Conservation (phyloP, 495 filamentous ascomycete species). For the Cercophora samala region DNA sequence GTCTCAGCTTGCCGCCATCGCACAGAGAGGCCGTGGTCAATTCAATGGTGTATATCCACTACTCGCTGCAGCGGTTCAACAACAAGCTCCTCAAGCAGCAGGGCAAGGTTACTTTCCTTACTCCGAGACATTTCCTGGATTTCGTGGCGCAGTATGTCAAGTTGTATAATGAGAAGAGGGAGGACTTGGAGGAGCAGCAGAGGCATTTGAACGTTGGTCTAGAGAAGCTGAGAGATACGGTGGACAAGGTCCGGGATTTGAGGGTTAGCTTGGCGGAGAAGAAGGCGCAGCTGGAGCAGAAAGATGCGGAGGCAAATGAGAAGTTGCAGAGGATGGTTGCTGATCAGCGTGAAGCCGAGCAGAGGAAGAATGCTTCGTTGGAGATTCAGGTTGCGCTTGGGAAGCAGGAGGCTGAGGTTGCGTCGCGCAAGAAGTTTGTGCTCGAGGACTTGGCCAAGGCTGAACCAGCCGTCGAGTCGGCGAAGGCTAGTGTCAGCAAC, state of each 20-base stretch:
- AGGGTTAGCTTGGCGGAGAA: slow-evolving; percentile 87
- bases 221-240: slow-evolving; percentile 95
- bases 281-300: slow-evolving; percentile 86
- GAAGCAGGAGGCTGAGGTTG: slow-evolving; percentile 86
- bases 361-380: slow-evolving; percentile 78
- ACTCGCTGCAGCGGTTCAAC: slow-evolving; percentile 89
- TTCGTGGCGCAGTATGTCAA: slow-evolving; percentile 98
- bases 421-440: slow-evolving; percentile 77
- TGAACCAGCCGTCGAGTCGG: slow-evolving; percentile 89
- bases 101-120: slow-evolving; percentile 84
- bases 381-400: slow-evolving; percentile 85
- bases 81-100: slow-evolving; percentile 85
- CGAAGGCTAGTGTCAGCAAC: slow-evolving; percentile 91
- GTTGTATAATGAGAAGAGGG: slow-evolving; percentile 95
- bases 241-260: slow-evolving; percentile 94
- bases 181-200: slow-evolving; percentile 97
- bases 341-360: slow-evolving; percentile 93
- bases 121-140: slow-evolving; percentile 93
- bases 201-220: slow-evolving; percentile 96
- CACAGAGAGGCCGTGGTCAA: slow-evolving; percentile 91
- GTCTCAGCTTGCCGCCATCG: slow-evolving; percentile 76
- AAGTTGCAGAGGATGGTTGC: slow-evolving; percentile 96
- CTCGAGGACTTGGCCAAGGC: slow-evolving; percentile 82
- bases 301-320: slow-evolving; percentile 93
- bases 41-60: slow-evolving; percentile 97